Base-by-base conservation (phyloP, 139 green algal species). In the Haematococcus lacustris region DNA sequence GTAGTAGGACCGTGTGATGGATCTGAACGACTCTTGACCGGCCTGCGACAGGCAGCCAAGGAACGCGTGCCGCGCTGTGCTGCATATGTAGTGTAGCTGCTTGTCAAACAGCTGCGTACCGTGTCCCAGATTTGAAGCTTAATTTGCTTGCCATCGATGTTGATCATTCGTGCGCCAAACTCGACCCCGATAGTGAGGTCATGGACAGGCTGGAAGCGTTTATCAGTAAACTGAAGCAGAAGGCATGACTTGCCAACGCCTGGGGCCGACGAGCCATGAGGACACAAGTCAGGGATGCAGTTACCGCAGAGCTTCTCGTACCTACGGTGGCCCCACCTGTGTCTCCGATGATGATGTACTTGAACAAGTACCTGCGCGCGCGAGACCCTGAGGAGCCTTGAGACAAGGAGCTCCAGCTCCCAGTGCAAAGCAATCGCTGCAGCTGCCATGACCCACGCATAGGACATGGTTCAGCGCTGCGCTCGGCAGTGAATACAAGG, bases 311-410 rank as follows among this genome's bases (percentile, higher is more conserved):
- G n/a, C n/a, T n/a, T n/a, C n/a, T n/a, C n/a, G n/a, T n/a, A n/a
- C n/a, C n/a, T n/a, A n/a, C n/a, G n/a, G n/a, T n/a, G n/a, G 9
- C 35, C 43, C 3, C 21, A 94, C 91, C 92, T 73, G 90, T 97
- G 77, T 98, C 93, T 17, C 95, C 95, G 68, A 99, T 99, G 63
- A 99, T 98, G 71, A 99, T 99, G 81, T 99, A 98, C 85, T 96
- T 97, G 86, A 96, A 94, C 3, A 97, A 81, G 75, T 97, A 97
- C 66, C 87, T 93, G 78, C 41, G 53, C 2, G 43, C 1, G 43
- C 25, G n/a, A n/a, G n/a, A n/a, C n/a, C n/a, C n/a, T n/a, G n/a
- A n/a, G n/a, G n/a, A n/a, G n/a, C n/a, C n/a, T n/a, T n/a, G n/a
- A 38, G 9, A 35, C 2, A 32, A 41, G 50, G 38, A 32, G 30